These are phyloP conservation scores for button mushroom (Agaricus bisporus) DNA, from an alignment of 768 basidiomycete genomes.

Conservation along the genomic window DNA sequence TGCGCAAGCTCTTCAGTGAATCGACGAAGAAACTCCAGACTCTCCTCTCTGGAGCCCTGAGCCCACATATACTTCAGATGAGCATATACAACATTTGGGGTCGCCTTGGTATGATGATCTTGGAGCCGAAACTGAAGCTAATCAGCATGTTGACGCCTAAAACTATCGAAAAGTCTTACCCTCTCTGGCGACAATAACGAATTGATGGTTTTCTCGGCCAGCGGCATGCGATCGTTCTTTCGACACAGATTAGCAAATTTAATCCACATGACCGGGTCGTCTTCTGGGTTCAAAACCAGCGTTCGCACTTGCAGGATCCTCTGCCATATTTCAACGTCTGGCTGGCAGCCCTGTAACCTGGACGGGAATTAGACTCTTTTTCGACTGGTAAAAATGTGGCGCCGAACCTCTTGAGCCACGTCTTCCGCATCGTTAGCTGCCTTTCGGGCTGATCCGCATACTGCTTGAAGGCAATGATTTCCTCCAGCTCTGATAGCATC, in stretches of 20 bases:
- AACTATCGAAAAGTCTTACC: slow-evolving; percentile 27
- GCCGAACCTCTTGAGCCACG: slow-evolving; percentile 91
- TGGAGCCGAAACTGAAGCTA: slow-evolving; percentile 42
- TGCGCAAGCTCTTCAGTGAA: slow-evolving; percentile 73
- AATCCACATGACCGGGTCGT: slow-evolving; percentile 98
- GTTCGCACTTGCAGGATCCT: slow-evolving; percentile 94
- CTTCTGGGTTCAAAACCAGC: slow-evolving; percentile 86
- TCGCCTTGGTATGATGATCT: slow-evolving; percentile 63
- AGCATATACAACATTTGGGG: slow-evolving; percentile 94
- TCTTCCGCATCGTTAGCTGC: slow-evolving; percentile 85
- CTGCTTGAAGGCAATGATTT: slow-evolving; percentile 95
- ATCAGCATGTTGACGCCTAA: not conserved
- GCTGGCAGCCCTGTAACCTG: slow-evolving; percentile 92
- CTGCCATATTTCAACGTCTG: slow-evolving; percentile 99
- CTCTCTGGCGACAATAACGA: slow-evolving; percentile 77
- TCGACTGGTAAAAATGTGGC: not conserved
- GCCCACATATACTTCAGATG: slow-evolving; percentile 97
- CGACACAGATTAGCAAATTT: slow-evolving; percentile 98
- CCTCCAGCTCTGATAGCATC: slow-evolving; percentile 96
- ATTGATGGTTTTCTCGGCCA: slow-evolving; percentile 96
- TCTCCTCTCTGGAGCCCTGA: slow-evolving; percentile 68
- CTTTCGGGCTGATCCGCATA: slow-evolving; percentile 90
- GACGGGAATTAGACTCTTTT: not conserved
- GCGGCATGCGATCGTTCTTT: slow-evolving; percentile 87
- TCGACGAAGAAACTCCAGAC: slow-evolving; percentile 73